These are phyloP conservation scores for Sarocladium strictum DNA, from an alignment of 2,329 filamentous ascomycete species.

Conservation along the genomic window DNA sequence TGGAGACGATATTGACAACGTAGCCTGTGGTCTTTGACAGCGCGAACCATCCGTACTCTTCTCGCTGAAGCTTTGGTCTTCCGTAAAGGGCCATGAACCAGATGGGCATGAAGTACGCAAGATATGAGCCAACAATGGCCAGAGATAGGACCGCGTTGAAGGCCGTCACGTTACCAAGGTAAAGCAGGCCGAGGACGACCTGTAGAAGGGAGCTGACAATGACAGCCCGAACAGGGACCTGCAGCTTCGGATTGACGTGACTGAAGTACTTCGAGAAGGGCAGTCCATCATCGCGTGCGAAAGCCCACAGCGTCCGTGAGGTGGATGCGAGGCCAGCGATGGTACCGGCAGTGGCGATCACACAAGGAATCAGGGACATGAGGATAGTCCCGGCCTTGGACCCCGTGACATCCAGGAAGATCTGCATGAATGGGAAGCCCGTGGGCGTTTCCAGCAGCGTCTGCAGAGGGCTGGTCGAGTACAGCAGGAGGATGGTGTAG, in stretches of 20 bases:
- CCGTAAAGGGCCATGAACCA: constrained; percentile 29
- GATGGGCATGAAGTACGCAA: constrained; percentile 36
- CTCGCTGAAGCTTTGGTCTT: constrained; percentile 16
- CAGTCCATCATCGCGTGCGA: constrained; percentile 30
- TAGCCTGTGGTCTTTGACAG: not conserved
- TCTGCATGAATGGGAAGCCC: constrained; percentile 37
- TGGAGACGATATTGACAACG: not conserved
- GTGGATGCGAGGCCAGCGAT: constrained; percentile 28
- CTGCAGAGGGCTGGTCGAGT: constrained; percentile 31
- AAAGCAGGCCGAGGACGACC: constrained; percentile 29
- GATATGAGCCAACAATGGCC: constrained; percentile 35
- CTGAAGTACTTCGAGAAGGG: constrained; percentile 30
- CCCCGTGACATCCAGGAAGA: constrained; percentile 25
- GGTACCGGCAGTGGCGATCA: constrained; percentile 23
- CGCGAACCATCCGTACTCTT: constrained; percentile 18
- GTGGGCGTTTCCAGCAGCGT: constrained; percentile 31
- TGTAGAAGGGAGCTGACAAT: constrained; percentile 20
- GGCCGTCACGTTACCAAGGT: constrained; percentile 34
- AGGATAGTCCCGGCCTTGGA: constrained; percentile 20
- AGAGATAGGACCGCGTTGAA: constrained; percentile 22
- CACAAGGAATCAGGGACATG: constrained; percentile 22
- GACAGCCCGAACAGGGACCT: constrained; percentile 28
- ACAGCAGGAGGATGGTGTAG: constrained; percentile 32
- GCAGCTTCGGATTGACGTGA: constrained; percentile 21
- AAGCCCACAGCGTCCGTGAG: constrained; percentile 32